phyloP scores from a whole-genome alignment of 2,329 filamentous ascomycete genomes.

The Talaromyces rugulosus region DNA sequence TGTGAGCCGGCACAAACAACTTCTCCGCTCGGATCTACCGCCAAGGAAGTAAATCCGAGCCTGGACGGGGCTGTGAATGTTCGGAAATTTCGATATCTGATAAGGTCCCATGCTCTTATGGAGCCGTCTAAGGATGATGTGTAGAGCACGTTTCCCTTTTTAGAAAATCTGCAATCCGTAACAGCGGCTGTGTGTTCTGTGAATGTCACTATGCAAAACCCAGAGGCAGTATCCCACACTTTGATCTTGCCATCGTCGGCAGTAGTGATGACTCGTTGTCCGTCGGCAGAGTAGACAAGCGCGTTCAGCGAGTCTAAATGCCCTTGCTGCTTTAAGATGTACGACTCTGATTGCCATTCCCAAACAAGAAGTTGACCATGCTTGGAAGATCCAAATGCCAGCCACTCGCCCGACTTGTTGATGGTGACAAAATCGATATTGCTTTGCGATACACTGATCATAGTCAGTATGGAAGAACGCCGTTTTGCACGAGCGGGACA shows the following conservation, averaged over 20 bases:
- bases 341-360: constrained; percentile 99
- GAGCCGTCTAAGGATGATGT: constrained; percentile 94
- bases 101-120: constrained; percentile 90
- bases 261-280: constrained; percentile 85
- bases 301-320: constrained; percentile 96
- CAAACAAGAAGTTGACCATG: constrained; percentile 94
- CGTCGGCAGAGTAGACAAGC: constrained; percentile 87
- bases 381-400: constrained; percentile 94
- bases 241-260: constrained; percentile 98
- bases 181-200: constrained; percentile 94
- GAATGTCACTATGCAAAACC: constrained; percentile 97
- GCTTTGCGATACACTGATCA: constrained; percentile 84
- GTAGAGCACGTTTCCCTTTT: constrained; percentile 91
- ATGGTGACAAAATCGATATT: constrained; percentile 93
- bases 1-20: constrained; percentile 92
- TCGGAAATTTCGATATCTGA: constrained; percentile 92
- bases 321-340: constrained; percentile 96
- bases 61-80: constrained; percentile 93
- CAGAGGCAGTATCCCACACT: constrained; percentile 94
- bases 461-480: constrained; percentile 4
- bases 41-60: constrained; percentile 87
- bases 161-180: constrained; percentile 88
- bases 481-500: not conserved
- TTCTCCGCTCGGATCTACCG: constrained; percentile 95
- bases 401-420: constrained; percentile 92